Conservation (phyloP, 768 basidiomycete genomes). For the Cystobasidium onofrii region DNA sequence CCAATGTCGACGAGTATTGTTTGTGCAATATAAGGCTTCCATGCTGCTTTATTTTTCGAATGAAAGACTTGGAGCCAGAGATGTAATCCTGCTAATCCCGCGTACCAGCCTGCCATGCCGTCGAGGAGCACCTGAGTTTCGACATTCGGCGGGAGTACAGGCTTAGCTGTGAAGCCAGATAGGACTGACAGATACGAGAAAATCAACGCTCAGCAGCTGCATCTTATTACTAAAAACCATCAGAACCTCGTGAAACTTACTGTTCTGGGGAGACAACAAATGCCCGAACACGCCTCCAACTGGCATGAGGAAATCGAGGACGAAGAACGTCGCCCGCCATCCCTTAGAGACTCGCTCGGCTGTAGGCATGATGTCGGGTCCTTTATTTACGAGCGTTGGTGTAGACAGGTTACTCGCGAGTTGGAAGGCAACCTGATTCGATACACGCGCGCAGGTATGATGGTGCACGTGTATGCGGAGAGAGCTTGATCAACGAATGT, state of each 20-base stretch:
- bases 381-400: too few species aligned
- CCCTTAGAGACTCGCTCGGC: too few species aligned
- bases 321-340: background rate
- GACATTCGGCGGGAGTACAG: background rate
- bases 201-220: background rate
- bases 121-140: slow-evolving; percentile 17
- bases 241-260: background rate
- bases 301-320: slow-evolving; percentile 6
- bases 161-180: slow-evolving; percentile 4
- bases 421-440: too few species aligned
- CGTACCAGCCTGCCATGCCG: slow-evolving; percentile 10
- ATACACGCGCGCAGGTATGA: too few species aligned
- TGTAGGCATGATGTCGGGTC: background rate
- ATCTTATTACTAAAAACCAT: background rate
- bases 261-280: slow-evolving; percentile 1
- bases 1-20: background rate
- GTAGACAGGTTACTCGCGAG: too few species aligned
- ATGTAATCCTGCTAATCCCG: background rate
- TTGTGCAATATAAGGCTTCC: background rate
- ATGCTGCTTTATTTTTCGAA: background rate
- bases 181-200: background rate
- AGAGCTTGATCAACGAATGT: too few species aligned
- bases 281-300: slow-evolving; percentile 5
- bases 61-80: background rate
- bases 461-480: too few species aligned